Evolutionary conservation across 306 rosid species (phyloP).

Genomic region (Cucurbita ficifolia): DNA sequence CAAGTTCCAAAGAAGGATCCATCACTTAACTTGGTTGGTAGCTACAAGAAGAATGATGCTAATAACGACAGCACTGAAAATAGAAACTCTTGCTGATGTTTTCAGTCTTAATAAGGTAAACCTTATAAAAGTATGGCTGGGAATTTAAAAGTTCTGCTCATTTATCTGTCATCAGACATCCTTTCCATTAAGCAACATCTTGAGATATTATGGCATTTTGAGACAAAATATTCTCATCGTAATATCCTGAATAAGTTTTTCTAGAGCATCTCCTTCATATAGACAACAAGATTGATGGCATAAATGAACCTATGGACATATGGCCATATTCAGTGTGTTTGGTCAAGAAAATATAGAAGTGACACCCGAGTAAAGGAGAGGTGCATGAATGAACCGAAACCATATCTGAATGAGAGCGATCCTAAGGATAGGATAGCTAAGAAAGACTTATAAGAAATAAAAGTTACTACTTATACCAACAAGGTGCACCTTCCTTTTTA

Average conservation of each 20-base stretch:
- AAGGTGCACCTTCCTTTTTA: no score
- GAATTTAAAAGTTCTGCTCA: background rate
- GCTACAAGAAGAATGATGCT: background rate
- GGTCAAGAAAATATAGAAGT: background rate
- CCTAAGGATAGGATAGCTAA: no score
- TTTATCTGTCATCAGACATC: background rate
- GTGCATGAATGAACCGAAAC: no score
- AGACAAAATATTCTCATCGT: background rate
- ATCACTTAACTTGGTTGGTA: background rate
- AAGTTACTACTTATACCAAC: no score
- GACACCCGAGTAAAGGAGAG: no score
- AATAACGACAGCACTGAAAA: background rate
- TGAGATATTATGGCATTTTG: background rate
- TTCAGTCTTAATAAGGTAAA: background rate
- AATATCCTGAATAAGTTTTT: background rate
- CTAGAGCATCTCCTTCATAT: background rate
- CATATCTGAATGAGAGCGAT: no score
- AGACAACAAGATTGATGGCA: background rate
- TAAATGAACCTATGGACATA: background rate
- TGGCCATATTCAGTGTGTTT: background rate
- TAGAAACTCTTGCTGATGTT: background rate
- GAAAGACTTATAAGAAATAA: no score
- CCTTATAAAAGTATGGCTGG: background rate
- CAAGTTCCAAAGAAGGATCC: background rate
- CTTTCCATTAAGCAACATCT: background rate